Evolutionary conservation across 2,329 filamentous ascomycete species (phyloP), one percentile per base, ranked within the genome.

Genomic region (Hypoxylon sp.): DNA sequence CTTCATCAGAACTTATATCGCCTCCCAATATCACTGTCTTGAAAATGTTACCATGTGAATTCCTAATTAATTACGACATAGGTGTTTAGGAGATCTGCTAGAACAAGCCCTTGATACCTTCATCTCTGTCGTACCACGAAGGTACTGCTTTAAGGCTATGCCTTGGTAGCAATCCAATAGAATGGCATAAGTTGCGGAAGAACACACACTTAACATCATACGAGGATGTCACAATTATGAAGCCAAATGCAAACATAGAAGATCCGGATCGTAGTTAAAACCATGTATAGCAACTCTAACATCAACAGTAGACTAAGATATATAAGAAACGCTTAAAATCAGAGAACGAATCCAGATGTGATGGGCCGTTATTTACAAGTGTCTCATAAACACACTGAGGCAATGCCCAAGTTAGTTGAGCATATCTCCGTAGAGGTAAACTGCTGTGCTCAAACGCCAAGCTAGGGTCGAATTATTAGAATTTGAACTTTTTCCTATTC

Each of bases 261-360:
- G 14, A 28, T 19, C 13, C 50, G 59, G 25, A 58, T 61, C 55
- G n/a, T 36, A 36, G 34, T 36, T 36, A 63, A 64, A 61, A 63
- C 25, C 46, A 48, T 34, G 30, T 62, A 57, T 48, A 59, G 32
- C 55, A 28, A 38, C 57, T 61, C 55, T 61, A 65, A 46, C 59
- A 19, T 62, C 38, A 58, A 68, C 48, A 61, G 32, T 61, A 59
- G 48, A 49, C n/a, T 13, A 52, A 19, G 30, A 66, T 38, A 65
- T 61, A 58, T 63, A 65, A 58, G 51, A 59, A 70, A 70, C 57
- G 62, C 68, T 62, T 60, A 28, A 66, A 64, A 65, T 38, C 55
- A 64, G 38, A 45, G 52, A 64, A 57, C 14, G 36, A 41, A 65
- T 51, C 48, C 28, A 21, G 23, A 14, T 49, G 34, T 25, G 48